Evolutionary conservation across 768 basidiomycete species (phyloP).

Genomic region (Serendipita sp.): DNA sequence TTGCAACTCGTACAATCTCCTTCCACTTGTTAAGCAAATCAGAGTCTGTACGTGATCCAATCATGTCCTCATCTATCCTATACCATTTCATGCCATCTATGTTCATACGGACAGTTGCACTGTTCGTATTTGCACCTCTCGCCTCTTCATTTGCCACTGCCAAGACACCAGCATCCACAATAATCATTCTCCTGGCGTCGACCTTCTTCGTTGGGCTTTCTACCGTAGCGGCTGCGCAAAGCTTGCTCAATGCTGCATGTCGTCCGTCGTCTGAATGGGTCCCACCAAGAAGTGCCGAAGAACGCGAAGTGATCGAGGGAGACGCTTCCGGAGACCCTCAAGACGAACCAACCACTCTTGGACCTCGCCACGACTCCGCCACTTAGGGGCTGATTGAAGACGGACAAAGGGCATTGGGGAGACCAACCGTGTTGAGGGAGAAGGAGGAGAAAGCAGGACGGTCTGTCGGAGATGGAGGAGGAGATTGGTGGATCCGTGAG

Average conservation of each 20-base stretch:
- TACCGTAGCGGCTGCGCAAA: background rate
- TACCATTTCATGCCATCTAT: slow-evolving; percentile 1
- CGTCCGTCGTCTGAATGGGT: background rate
- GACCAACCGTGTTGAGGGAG: slow-evolving; percentile 43
- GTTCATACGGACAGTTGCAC: slow-evolving; percentile 1
- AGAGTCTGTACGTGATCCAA: background rate
- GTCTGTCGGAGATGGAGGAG: too few species aligned
- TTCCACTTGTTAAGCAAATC: slow-evolving; percentile 1
- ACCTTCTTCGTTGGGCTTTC: background rate
- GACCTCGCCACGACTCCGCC: background rate
- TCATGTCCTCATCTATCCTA: background rate
- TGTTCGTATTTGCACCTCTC: background rate
- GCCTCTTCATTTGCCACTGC: background rate
- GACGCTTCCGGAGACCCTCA: background rate
- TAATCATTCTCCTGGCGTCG: background rate
- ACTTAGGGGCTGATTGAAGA: slow-evolving; percentile 48
- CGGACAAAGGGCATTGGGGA: slow-evolving; percentile 57
- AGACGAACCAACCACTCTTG: background rate
- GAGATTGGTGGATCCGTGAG: too few species aligned
- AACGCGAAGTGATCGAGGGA: background rate
- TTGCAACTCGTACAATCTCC: background rate
- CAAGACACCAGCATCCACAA: background rate
- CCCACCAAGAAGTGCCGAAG: background rate
- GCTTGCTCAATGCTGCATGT: background rate
- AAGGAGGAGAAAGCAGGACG: background rate